Evolutionary conservation across 306 rosid species (phyloP).

Genomic region (Dryas octopetala): DNA sequence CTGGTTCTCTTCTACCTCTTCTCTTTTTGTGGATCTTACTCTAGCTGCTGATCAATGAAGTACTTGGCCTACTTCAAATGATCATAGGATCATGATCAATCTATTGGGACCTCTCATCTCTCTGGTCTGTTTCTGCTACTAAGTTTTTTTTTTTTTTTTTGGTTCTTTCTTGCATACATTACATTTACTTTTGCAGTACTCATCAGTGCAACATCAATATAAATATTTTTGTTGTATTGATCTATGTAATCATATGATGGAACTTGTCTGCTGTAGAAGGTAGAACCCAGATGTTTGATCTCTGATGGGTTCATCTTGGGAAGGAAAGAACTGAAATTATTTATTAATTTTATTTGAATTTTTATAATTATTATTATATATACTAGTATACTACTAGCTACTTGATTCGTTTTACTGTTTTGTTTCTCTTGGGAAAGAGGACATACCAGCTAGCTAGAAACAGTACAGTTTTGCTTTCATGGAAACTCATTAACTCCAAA

Average conservation of each 20-base stretch:
- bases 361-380: background rate
- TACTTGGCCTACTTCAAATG: conserved; percentile 25
- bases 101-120: conserved; percentile 4
- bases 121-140: no score
- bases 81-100: background rate
- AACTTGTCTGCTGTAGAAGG: conserved; percentile 18
- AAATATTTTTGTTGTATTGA: background rate
- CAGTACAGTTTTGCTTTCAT: conserved; percentile 8
- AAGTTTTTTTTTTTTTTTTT: no score
- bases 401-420: background rate
- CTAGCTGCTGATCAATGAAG: no score
- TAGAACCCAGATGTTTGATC: conserved; percentile 29
- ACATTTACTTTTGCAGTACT: conserved; percentile 34
- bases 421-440: conserved; percentile 18
- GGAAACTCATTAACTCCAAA: conserved; percentile 27
- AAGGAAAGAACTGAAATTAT: conserved; percentile 25
- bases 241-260: conserved; percentile 17
- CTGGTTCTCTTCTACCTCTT: background rate
- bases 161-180: conserved; percentile 24
- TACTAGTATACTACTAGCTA: background rate
- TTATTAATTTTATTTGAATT: background rate
- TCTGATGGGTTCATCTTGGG: conserved; percentile 35
- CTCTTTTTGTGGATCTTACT: no score
- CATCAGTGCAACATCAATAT: conserved; percentile 16
- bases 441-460: conserved; percentile 3